Evolutionary conservation across 202 grass and related monocot species (phyloP).

Genomic region (Digitaria exilis): DNA sequence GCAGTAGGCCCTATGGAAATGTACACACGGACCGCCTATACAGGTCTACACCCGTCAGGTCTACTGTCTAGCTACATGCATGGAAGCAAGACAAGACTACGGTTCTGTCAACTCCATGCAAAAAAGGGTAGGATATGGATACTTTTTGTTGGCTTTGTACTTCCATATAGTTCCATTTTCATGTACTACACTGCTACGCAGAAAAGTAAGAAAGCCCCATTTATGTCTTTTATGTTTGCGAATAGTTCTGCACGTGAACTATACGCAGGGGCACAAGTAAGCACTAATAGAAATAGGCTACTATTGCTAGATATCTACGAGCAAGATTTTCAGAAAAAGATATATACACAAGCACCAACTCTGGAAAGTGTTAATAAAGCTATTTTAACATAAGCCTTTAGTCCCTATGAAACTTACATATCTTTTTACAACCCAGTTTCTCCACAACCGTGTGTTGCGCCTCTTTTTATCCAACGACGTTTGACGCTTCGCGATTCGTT

Average conservation of each 20-base stretch:
- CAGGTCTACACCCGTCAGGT: background rate
- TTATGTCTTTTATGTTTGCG: background rate
- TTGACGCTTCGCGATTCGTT: no score
- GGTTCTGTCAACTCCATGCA: background rate
- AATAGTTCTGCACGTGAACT: background rate
- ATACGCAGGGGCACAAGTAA: background rate
- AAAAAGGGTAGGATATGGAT: background rate
- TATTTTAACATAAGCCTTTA: no score
- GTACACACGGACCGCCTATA: constrained; percentile 15
- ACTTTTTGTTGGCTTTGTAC: background rate
- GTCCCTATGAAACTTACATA: no score
- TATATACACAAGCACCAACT: no score
- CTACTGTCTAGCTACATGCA: background rate
- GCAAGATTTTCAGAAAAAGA: no score
- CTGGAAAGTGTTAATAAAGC: no score
- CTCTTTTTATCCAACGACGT: no score
- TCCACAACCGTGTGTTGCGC: no score
- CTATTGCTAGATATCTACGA: background rate
- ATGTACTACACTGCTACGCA: background rate
- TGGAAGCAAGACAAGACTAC: background rate
- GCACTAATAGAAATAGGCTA: no score
- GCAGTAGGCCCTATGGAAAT: background rate
- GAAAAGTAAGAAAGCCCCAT: background rate
- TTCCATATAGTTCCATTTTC: background rate
- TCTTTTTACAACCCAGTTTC: no score